phyloP scores from a whole-genome alignment of 495 filamentous ascomycete genomes.

The Daldinia decipiens region DNA sequence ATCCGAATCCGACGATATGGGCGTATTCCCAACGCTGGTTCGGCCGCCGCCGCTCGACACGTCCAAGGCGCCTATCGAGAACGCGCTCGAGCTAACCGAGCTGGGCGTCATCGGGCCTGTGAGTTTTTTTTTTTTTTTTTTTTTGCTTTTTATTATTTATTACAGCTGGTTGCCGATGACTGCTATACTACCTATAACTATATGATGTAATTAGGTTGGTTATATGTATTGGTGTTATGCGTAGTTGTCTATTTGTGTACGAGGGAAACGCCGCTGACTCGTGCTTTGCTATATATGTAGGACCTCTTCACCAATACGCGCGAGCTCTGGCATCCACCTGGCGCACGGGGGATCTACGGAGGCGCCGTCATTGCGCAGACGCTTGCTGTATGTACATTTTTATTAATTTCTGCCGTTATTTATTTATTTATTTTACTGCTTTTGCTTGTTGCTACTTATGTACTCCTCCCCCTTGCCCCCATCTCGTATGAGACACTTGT shows the following conservation, averaged over 20 bases:
- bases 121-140: slow-evolving; percentile 41
- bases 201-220: too few relatives aligned
- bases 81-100: slow-evolving; percentile 83
- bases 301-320: slow-evolving; percentile 94
- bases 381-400: slow-evolving; percentile 61
- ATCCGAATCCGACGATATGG: slow-evolving; percentile 23
- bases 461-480: too few relatives aligned
- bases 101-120: slow-evolving; percentile 83
- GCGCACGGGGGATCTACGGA: slow-evolving; percentile 92
- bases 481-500: too few relatives aligned
- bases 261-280: slow-evolving; percentile 11
- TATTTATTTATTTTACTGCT: too few relatives aligned
- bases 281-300: slow-evolving; percentile 56
- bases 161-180: too few relatives aligned
- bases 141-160: not conserved
- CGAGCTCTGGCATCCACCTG: slow-evolving; percentile 87
- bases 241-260: not conserved
- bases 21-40: slow-evolving; percentile 70
- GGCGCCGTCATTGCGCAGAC: slow-evolving; percentile 93
- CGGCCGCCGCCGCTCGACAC: slow-evolving; percentile 76
- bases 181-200: too few relatives aligned
- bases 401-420: too few relatives aligned
- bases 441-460: not conserved
- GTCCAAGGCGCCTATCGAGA: slow-evolving; percentile 84
- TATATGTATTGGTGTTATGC: too few relatives aligned